Evolutionary conservation across 257 asterid genomes (phyloP).

Genomic region (Schizonepeta tenuifolia): DNA sequence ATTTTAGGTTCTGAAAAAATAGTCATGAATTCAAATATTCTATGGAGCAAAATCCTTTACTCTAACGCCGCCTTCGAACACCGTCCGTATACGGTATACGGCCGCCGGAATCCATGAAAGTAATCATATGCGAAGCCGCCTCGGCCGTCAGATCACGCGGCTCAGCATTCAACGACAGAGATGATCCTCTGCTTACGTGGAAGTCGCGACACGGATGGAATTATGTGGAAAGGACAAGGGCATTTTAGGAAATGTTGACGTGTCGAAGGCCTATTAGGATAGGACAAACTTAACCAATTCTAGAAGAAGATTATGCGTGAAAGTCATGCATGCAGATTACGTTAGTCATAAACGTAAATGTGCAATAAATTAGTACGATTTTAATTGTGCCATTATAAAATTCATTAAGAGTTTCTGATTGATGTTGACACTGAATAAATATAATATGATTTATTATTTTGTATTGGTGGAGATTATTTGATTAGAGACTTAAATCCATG

Average conservation of each 20-base stretch:
- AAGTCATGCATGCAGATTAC: slow-evolving; percentile 19
- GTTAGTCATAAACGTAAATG: neutral
- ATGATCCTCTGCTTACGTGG: slow-evolving; percentile 65
- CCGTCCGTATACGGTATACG: no score
- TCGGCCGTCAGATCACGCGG: no score
- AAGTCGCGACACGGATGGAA: slow-evolving; percentile 37
- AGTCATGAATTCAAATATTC: no score
- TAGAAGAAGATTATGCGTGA: slow-evolving; percentile 50
- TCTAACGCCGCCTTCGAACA: no score
- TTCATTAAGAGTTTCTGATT: neutral
- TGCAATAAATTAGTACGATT: neutral
- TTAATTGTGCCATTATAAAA: neutral
- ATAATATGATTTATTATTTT: neutral
- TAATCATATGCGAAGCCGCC: neutral
- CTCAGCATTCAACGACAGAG: no score
- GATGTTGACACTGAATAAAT: slow-evolving; percentile 16
- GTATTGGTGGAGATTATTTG: neutral
- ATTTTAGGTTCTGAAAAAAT: no score
- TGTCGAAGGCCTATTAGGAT: slow-evolving; percentile 30
- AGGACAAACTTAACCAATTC: slow-evolving; percentile 37
- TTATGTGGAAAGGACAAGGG: slow-evolving; percentile 34
- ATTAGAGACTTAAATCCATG: neutral
- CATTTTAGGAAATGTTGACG: slow-evolving; percentile 36
- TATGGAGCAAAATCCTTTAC: no score
- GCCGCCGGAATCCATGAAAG: no score